phyloP scores from a whole-genome alignment of 192 early-diverging fungal species.

The Obelidium mucronatum region DNA sequence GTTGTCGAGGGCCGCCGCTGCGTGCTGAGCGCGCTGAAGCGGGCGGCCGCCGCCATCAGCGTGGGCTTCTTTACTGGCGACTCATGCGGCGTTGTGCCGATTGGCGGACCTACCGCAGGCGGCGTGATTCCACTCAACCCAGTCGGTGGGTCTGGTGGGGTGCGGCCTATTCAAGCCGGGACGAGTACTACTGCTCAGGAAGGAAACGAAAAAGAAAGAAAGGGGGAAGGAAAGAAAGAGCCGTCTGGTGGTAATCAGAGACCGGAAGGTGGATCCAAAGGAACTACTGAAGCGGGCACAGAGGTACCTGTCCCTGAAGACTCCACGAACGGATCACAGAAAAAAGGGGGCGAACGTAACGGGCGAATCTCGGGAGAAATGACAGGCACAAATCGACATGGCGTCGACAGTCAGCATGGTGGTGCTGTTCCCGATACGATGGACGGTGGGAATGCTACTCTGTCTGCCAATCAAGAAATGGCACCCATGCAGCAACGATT shows the following conservation, averaged over 20 bases:
- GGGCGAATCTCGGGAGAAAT: too few relatives aligned
- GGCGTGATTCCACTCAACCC: not conserved
- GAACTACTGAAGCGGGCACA: not conserved
- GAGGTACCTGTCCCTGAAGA: not conserved
- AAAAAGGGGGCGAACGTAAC: too few relatives aligned
- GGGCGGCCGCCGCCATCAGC: not conserved
- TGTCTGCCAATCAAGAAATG: too few relatives aligned
- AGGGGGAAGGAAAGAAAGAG: not conserved
- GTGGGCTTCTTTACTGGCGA: conserved; percentile 1
- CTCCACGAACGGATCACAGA: too few relatives aligned
- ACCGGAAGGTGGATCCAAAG: not conserved
- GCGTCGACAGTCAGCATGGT: too few relatives aligned
- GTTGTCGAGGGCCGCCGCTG: not conserved
- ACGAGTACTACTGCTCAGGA: too few relatives aligned
- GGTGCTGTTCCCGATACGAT: too few relatives aligned
- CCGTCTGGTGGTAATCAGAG: not conserved
- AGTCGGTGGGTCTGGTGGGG: not conserved
- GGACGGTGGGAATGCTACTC: too few relatives aligned
- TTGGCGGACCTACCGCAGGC: not conserved
- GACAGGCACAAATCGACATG: too few relatives aligned
- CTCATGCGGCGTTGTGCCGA: not conserved
- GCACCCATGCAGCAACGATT: too few relatives aligned
- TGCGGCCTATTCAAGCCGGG: too few relatives aligned
- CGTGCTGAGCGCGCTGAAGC: not conserved
- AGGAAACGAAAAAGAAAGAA: too few relatives aligned